These are phyloP conservation scores for Echeveria elegans DNA, from an alignment of 164 flowering plant genomes.

Conservation along the genomic window DNA sequence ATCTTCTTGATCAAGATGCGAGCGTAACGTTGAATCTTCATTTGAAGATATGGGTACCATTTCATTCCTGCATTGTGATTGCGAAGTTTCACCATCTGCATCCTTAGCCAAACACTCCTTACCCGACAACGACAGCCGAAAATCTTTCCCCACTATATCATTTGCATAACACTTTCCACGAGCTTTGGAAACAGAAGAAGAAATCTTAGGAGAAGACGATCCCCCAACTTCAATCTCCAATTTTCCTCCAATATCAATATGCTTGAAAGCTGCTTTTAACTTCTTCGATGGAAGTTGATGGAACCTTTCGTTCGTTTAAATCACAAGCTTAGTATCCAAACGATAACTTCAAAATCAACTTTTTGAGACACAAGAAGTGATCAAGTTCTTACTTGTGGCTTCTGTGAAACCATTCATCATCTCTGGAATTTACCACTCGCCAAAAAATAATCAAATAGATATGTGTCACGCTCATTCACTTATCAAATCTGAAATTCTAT, in stretches of 20 bases:
- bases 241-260: constrained; percentile 17
- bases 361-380: neutral
- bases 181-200: constrained; percentile 61
- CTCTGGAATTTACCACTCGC: constrained; percentile 34
- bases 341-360: neutral
- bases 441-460: neutral
- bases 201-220: constrained; percentile 43
- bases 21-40: constrained; percentile 4
- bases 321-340: constrained; percentile 3
- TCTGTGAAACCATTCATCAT: constrained; percentile 48
- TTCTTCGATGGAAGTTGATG: constrained; percentile 44
- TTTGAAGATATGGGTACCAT: constrained; percentile 15
- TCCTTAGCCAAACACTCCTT: constrained; percentile 30
- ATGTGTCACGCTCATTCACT: neutral
- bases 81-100: constrained; percentile 19
- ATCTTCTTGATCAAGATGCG: neutral
- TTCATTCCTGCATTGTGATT: constrained; percentile 12
- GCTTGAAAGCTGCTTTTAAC: constrained; percentile 31
- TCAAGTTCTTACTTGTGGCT: constrained; percentile 40
- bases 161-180: constrained; percentile 54
- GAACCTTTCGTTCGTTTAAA: constrained; percentile 31
- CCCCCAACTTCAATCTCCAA: constrained; percentile 17
- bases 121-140: constrained; percentile 10
- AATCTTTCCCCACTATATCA: constrained; percentile 25
- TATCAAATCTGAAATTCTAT: neutral